Percentiles rank a stretch among this genome's conserved stretches.
phyloP scores from a whole-genome alignment of 1,284 basidiomycete species.

The Cutaneotrichosporon cutaneum region DNA sequence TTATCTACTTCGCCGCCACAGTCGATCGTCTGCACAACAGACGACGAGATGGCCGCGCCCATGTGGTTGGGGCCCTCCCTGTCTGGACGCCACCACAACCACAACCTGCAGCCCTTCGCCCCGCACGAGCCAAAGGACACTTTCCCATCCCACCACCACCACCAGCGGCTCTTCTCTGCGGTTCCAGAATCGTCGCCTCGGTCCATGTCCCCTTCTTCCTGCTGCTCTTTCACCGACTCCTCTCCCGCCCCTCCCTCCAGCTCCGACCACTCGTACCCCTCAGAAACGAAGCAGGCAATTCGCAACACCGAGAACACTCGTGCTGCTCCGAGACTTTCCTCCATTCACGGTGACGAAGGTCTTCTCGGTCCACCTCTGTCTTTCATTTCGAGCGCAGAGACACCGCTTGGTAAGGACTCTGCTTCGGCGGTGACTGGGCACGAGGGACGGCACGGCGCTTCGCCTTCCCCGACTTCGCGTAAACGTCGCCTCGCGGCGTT shows the following conservation, averaged over 20 bases:
- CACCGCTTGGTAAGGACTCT: constrained; percentile 21
- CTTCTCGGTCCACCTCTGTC: constrained; percentile 10
- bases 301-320: constrained; percentile 16
- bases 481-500: constrained; percentile 41
- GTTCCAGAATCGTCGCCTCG: background rate
- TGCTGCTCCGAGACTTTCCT: constrained; percentile 18
- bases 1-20: background rate
- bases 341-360: constrained; percentile 7
- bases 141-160: background rate
- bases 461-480: constrained; percentile 13
- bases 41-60: constrained; percentile 12
- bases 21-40: constrained; percentile 11
- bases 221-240: background rate
- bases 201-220: constrained; percentile 3
- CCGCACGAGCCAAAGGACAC: background rate
- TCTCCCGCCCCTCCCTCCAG: constrained; percentile 6
- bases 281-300: constrained; percentile 12
- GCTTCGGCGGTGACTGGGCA: background rate
- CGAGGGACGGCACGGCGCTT: background rate
- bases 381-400: constrained; percentile 2
- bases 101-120: background rate
- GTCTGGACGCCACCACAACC: background rate
- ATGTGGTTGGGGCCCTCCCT: background rate
- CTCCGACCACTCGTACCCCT: constrained; percentile 12
- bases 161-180: background rate